Conservation (phyloP, 1,284 basidiomycete genomes). For the Inonotus hispidus region DNA sequence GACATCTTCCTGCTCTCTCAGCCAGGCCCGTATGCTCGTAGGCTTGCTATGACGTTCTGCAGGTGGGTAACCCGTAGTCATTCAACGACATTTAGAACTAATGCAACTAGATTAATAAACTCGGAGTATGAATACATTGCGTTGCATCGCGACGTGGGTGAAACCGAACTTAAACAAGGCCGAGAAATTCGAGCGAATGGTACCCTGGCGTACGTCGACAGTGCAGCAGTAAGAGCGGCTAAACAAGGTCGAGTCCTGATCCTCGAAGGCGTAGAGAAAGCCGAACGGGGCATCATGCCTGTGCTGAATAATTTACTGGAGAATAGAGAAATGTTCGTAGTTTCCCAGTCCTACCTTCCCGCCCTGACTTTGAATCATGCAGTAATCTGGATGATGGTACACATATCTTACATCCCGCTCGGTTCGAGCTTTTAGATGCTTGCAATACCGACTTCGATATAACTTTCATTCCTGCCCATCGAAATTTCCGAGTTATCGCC, state of each 20-base stretch:
- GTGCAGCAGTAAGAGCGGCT: slow-evolving; percentile 58
- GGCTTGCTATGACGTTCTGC: slow-evolving; percentile 57
- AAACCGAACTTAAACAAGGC: slow-evolving; percentile 66
- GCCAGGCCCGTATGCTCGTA: slow-evolving; percentile 58
- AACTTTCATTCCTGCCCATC: slow-evolving; percentile 53
- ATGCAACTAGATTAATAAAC: slow-evolving; percentile 46
- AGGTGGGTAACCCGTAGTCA: slow-evolving; percentile 34
- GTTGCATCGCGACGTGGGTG: slow-evolving; percentile 61
- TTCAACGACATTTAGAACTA: background rate
- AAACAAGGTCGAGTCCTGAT: slow-evolving; percentile 62
- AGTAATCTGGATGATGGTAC: slow-evolving; percentile 68
- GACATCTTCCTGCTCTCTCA: slow-evolving; percentile 60
- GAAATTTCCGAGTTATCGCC: slow-evolving; percentile 57
- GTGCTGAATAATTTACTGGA: slow-evolving; percentile 63
- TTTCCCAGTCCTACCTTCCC: background rate
- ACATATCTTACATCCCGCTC: slow-evolving; percentile 63
- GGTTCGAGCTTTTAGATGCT: slow-evolving; percentile 43
- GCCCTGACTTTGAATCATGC: background rate
- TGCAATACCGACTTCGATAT: slow-evolving; percentile 19
- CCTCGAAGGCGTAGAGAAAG: slow-evolving; percentile 64
- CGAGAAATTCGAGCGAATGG: slow-evolving; percentile 56
- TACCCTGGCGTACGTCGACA: slow-evolving; percentile 58
- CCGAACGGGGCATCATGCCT: slow-evolving; percentile 52
- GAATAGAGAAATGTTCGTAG: slow-evolving; percentile 55
- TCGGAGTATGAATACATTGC: slow-evolving; percentile 63